These are phyloP conservation scores for Corchorus olitorius DNA, from an alignment of 345 rosid genomes.

Conservation along the genomic window DNA sequence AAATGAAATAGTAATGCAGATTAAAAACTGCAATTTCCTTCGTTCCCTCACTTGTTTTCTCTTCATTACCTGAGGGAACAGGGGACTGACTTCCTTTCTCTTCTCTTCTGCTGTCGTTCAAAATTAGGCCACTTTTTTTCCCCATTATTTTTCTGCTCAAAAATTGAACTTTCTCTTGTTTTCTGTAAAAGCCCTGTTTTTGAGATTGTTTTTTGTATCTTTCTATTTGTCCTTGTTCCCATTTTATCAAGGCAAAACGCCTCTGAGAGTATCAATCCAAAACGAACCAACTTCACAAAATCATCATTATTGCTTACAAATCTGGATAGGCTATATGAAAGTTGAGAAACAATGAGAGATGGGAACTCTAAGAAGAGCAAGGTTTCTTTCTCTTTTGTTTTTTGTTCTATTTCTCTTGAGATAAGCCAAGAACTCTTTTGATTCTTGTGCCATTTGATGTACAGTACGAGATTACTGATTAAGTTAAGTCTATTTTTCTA, in stretches of 20 bases:
- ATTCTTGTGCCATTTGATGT: constrained; percentile 22
- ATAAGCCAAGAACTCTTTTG: constrained; percentile 19
- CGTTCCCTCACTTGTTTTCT: constrained; percentile 29
- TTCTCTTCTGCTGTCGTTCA: constrained; percentile 22
- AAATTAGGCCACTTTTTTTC: constrained; percentile 16
- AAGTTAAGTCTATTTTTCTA: constrained; percentile 12
- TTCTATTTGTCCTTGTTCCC: constrained; percentile 6
- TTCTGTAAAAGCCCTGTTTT: constrained; percentile 16
- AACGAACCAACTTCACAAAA: constrained; percentile 9
- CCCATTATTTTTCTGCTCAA: constrained; percentile 12
- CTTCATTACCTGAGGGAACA: constrained; percentile 35
- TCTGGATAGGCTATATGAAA: constrained; percentile 47
- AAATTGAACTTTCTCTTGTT: constrained; percentile 12
- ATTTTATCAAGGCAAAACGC: constrained; percentile 21
- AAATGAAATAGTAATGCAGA: constrained; percentile 30
- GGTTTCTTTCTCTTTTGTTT: constrained; percentile 37
- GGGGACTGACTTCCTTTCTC: constrained; percentile 23
- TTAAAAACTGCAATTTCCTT: constrained; percentile 30
- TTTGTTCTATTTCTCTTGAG: not conserved
- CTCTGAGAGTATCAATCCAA: constrained; percentile 4
- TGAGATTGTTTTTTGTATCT: constrained; percentile 24
- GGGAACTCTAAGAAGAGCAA: constrained; percentile 78
- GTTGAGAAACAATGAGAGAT: constrained; percentile 79
- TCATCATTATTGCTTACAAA: constrained; percentile 20
- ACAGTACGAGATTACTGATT: constrained; percentile 18